A percentile compares a stretch with the other conserved stretches of the same genome.
phyloP scores from a whole-genome alignment of 208 protist species.

The Tritrichomonas foetus region DNA sequence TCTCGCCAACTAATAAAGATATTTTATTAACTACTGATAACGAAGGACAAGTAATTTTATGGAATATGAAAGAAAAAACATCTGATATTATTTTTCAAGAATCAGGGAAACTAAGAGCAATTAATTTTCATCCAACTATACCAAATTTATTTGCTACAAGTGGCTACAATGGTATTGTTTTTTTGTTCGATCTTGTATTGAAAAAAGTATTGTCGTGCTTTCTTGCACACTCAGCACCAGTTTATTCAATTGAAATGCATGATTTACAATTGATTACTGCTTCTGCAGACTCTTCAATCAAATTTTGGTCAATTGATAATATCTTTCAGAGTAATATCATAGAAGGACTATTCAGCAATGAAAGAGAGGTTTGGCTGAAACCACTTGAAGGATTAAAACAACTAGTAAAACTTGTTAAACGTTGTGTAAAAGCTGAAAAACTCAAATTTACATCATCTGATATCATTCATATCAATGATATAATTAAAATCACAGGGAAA shows the following conservation, averaged over 20 bases:
- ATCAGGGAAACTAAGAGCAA: too few species aligned
- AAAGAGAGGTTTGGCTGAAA: neutral
- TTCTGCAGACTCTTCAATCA: neutral
- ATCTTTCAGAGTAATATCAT: neutral
- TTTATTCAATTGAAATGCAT: neutral
- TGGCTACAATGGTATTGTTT: neutral
- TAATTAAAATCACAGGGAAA: neutral
- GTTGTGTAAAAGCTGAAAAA: neutral
- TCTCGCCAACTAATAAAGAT: too few species aligned
- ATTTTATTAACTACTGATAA: too few species aligned
- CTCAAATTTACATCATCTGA: neutral
- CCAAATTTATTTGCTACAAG: neutral
- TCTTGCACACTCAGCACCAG: neutral
- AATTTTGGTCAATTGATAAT: neutral
- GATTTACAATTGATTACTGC: neutral
- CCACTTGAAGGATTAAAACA: neutral
- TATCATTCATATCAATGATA: neutral
- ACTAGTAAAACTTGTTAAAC: neutral
- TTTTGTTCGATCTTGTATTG: neutral
- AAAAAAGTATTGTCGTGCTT: neutral
- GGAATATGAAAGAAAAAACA: too few species aligned
- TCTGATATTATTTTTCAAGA: too few species aligned
- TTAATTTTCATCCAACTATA: too few species aligned
- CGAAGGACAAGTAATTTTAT: too few species aligned
- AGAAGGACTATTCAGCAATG: neutral